These are phyloP conservation scores for Cladorrhinum samala DNA, from an alignment of 495 filamentous ascomycete genomes.

Conservation along the genomic window DNA sequence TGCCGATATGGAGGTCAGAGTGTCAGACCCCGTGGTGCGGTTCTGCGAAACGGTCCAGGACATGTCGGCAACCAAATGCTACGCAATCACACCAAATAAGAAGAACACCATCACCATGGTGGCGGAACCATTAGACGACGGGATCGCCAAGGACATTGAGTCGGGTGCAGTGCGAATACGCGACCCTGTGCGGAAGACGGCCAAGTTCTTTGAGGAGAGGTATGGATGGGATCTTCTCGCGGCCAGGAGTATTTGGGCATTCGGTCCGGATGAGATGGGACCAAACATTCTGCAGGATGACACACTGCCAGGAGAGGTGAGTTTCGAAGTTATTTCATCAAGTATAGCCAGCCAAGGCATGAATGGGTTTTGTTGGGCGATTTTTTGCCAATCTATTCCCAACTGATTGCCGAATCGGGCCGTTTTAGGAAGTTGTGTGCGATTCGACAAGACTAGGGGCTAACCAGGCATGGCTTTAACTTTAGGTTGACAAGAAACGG, in stretches of 20 bases:
- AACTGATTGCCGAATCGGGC: slow-evolving; percentile 10
- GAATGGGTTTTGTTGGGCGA: background rate
- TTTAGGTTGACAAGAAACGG: slow-evolving; percentile 77
- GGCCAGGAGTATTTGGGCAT: slow-evolving; percentile 94
- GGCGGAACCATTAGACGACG: slow-evolving; percentile 88
- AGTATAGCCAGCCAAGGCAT: background rate
- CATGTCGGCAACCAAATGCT: slow-evolving; percentile 95
- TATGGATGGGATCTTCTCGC: slow-evolving; percentile 97
- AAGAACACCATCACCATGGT: slow-evolving; percentile 99
- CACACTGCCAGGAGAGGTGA: slow-evolving; percentile 73
- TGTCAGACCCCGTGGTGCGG: slow-evolving; percentile 93
- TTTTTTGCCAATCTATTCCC: slow-evolving; percentile 1
- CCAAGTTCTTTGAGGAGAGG: slow-evolving; percentile 94
- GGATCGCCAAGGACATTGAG: slow-evolving; percentile 94
- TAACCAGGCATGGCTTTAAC: background rate
- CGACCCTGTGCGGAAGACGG: slow-evolving; percentile 86
- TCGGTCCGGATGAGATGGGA: slow-evolving; percentile 90
- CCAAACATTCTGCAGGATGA: slow-evolving; percentile 97
- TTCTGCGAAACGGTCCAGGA: slow-evolving; percentile 99
- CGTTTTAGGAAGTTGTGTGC: slow-evolving; percentile 1
- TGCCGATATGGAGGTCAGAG: slow-evolving; percentile 98
- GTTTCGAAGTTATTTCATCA: slow-evolving; percentile 29
- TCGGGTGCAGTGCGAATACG: slow-evolving; percentile 83
- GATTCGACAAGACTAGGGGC: slow-evolving; percentile 10
- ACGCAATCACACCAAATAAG: slow-evolving; percentile 95